Conservation (phyloP, 2,329 filamentous ascomycete species). For the Phoma sp. region DNA sequence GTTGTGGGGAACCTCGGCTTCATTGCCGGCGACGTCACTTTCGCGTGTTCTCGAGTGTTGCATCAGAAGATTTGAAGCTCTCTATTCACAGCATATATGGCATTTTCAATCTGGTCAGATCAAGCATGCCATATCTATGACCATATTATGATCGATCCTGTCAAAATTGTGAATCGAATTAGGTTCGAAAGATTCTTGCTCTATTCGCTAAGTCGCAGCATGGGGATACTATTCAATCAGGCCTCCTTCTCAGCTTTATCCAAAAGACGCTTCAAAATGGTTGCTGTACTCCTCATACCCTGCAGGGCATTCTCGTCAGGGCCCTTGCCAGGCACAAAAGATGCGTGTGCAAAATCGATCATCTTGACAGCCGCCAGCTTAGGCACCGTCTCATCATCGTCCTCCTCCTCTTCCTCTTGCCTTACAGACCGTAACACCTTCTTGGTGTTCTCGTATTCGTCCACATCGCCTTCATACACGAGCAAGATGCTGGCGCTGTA, state of each 20-base stretch:
- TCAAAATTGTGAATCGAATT: no score
- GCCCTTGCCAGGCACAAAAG: slow-evolving; percentile 79
- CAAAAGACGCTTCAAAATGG: slow-evolving; percentile 71
- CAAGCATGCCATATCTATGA: no score
- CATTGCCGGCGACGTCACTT: slow-evolving; percentile 8
- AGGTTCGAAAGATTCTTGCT: no score
- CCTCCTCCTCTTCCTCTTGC: slow-evolving; percentile 47
- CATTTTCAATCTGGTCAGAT: no score
- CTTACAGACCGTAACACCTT: slow-evolving; percentile 27
- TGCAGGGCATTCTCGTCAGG: slow-evolving; percentile 82
- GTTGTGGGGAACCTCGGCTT: slow-evolving; percentile 15
- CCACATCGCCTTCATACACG: slow-evolving; percentile 69
- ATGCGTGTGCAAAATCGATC: slow-evolving; percentile 96
- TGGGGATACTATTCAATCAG: background rate
- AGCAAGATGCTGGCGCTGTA: slow-evolving; percentile 69
- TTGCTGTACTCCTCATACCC: slow-evolving; percentile 74
- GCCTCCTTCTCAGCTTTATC: slow-evolving; percentile 35
- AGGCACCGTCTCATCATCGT: slow-evolving; percentile 56
- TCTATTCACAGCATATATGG: no score
- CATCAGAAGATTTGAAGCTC: no score
- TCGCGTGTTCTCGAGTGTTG: background rate
- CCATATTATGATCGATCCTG: no score
- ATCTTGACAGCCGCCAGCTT: slow-evolving; percentile 81
- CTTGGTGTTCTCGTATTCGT: slow-evolving; percentile 57
- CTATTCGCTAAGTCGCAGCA: no score